These are phyloP conservation scores for Pestalotiopsis sp. DNA, from an alignment of 2,329 filamentous ascomycete species.

Conservation along the genomic window DNA sequence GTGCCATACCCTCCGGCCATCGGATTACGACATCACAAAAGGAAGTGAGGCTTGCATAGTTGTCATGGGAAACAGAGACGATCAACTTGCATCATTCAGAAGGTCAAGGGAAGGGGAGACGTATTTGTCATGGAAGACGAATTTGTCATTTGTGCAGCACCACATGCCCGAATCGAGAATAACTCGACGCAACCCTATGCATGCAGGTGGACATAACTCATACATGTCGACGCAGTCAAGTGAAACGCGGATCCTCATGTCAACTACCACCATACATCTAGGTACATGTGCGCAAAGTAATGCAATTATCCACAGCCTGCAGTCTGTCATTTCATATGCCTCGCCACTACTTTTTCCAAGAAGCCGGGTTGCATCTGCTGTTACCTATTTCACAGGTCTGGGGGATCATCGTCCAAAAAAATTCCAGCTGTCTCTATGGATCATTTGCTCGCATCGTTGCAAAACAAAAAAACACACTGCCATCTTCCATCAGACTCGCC, in stretches of 20 bases:
- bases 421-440: constrained; percentile 22
- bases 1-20: neutral
- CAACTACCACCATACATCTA: constrained; percentile 25
- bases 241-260: neutral
- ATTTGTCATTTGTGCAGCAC: neutral
- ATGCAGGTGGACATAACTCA: neutral
- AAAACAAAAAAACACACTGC: neutral
- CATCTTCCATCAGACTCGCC: constrained; percentile 16
- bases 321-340: neutral
- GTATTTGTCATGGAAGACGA: neutral
- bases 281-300: constrained; percentile 23
- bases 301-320: neutral
- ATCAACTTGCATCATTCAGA: neutral
- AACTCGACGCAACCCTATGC: neutral
- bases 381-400: constrained; percentile 17
- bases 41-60: neutral
- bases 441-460: constrained; percentile 7
- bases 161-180: neutral
- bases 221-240: neutral
- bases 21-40: neutral
- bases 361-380: constrained; percentile 19
- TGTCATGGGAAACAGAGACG: neutral
- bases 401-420: constrained; percentile 18
- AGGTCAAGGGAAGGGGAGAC: neutral
- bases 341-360: constrained; percentile 14